Conservation (phyloP, 176 grass and related monocot genomes). For the Paspalum notatum region DNA sequence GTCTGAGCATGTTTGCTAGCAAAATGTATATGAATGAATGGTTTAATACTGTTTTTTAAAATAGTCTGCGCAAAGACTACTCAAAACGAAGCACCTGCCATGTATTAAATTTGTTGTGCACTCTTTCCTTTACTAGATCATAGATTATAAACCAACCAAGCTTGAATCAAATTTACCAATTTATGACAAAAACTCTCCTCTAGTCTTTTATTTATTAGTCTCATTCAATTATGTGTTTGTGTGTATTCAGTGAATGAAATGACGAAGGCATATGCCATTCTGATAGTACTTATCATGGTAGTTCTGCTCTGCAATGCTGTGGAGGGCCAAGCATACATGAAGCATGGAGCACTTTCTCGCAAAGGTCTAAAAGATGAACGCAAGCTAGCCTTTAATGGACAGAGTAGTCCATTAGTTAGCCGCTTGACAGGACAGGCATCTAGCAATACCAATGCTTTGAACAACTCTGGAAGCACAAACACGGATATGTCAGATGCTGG, state of each 20-base stretch:
- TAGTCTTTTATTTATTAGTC: background rate
- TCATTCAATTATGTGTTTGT: background rate
- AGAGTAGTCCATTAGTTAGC: background rate
- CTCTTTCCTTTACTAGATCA: background rate
- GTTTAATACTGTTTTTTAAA: background rate
- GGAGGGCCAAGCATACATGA: background rate
- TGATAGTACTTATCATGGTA: constrained; percentile 19
- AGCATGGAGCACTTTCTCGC: background rate
- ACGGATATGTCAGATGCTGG: background rate
- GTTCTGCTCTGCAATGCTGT: background rate
- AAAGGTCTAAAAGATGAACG: constrained; percentile 38
- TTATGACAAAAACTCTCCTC: no score
- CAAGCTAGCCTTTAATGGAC: background rate
- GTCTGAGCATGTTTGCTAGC: background rate
- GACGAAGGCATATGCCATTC: background rate
- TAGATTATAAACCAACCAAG: background rate
- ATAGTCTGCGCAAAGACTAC: background rate
- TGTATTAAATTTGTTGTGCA: background rate
- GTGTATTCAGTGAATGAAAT: constrained; percentile 7
- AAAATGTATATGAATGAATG: background rate
- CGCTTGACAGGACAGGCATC: background rate
- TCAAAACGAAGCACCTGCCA: background rate
- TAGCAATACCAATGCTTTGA: background rate
- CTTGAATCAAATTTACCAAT: background rate
- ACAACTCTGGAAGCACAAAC: constrained; percentile 12